A percentile compares a stretch with the other conserved stretches of the same genome.
Evolutionary conservation across 495 filamentous ascomycete species (phyloP).

Genomic region (Bryoglossum gracile): DNA sequence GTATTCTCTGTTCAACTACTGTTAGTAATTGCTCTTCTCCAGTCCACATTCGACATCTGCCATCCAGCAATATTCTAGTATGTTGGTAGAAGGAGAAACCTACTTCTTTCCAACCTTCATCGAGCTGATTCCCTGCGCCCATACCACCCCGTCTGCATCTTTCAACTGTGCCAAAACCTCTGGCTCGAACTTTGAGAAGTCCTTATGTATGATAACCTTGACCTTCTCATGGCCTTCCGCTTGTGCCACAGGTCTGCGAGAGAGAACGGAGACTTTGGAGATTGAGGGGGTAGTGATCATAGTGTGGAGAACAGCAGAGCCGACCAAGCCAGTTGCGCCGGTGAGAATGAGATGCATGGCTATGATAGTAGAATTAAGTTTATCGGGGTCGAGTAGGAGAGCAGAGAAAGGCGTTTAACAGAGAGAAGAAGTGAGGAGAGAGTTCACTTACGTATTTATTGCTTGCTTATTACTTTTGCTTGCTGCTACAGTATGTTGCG

Average conservation of each 20-base stretch:
- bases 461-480: too few relatives aligned
- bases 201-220: constrained; percentile 58
- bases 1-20: constrained; percentile 48
- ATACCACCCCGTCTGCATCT: constrained; percentile 60
- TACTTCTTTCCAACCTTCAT: constrained; percentile 53
- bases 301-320: constrained; percentile 53
- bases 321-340: constrained; percentile 67
- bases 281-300: constrained; percentile 52
- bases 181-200: constrained; percentile 49
- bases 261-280: constrained; percentile 58
- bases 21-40: not conserved
- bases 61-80: not conserved
- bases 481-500: too few relatives aligned
- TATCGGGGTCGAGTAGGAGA: too few relatives aligned
- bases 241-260: constrained; percentile 56
- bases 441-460: too few relatives aligned
- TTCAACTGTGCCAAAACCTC: constrained; percentile 51
- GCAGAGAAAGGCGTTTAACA: too few relatives aligned
- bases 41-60: not conserved
- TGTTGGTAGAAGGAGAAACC: constrained; percentile 14
- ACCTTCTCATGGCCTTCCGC: constrained; percentile 50
- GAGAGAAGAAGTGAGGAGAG: too few relatives aligned
- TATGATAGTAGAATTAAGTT: not conserved
- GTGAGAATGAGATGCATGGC: constrained; percentile 68
- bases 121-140: constrained; percentile 60